Percentiles rank a stretch among this genome's conserved stretches.
Conservation (phyloP, 345 rosid species). For the Eucalyptus urophylla region DNA sequence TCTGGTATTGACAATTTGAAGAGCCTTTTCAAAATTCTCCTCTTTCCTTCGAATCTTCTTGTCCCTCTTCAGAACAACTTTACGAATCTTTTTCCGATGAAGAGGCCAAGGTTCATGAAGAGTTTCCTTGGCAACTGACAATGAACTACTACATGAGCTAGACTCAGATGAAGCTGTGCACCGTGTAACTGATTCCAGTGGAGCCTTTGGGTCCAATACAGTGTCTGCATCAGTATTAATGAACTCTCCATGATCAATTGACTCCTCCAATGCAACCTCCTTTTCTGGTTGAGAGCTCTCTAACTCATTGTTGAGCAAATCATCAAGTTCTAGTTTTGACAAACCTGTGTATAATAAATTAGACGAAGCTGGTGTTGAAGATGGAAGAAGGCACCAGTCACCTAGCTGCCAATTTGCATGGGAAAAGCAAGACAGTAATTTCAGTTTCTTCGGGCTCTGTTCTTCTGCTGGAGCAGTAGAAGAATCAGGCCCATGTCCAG, state of each 20-base stretch:
- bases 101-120: slow-evolving; percentile 75
- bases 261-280: slow-evolving; percentile 36
- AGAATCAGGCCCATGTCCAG: slow-evolving; percentile 84
- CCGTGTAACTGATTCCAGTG: slow-evolving; percentile 18
- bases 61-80: slow-evolving; percentile 69
- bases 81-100: slow-evolving; percentile 88
- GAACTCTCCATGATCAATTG: slow-evolving; percentile 18
- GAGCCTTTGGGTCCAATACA: slow-evolving; percentile 5
- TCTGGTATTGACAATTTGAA: slow-evolving; percentile 55
- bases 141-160: slow-evolving; percentile 34
- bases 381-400: slow-evolving; percentile 79
- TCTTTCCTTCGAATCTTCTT: slow-evolving; percentile 73
- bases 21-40: slow-evolving; percentile 82
- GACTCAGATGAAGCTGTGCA: slow-evolving; percentile 19
- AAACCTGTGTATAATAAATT: slow-evolving; percentile 30
- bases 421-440: slow-evolving; percentile 72
- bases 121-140: slow-evolving; percentile 53
- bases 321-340: slow-evolving; percentile 39
- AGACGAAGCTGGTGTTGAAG: slow-evolving; percentile 26
- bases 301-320: slow-evolving; percentile 15
- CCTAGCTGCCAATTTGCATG: slow-evolving; percentile 97
- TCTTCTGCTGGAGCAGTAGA: slow-evolving; percentile 86
- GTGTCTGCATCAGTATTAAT: slow-evolving; percentile 3
- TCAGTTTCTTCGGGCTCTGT: slow-evolving; percentile 80
- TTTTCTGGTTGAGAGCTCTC: slow-evolving; percentile 22